phyloP scores from a whole-genome alignment of 257 asterid species.

The Solanum lycopersicoides region DNA sequence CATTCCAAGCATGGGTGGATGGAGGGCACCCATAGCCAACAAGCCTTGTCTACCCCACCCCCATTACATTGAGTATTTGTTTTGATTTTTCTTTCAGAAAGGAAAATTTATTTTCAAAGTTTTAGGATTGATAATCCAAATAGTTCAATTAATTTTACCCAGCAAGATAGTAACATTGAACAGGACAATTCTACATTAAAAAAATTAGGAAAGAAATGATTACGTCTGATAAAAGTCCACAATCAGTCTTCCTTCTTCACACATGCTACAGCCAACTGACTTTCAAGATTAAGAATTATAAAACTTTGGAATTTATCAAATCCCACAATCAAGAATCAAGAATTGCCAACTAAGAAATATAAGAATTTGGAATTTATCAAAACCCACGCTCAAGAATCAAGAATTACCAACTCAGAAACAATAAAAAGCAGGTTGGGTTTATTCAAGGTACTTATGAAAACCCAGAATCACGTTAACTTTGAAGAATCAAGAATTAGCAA shows the following conservation, averaged over 20 bases:
- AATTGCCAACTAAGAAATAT: neutral
- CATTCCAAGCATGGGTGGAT: neutral
- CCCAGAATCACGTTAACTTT: neutral
- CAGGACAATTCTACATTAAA: neutral
- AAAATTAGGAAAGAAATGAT: neutral
- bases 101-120: neutral
- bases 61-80: neutral
- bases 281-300: neutral
- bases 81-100: neutral
- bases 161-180: neutral
- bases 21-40: neutral
- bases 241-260: neutral
- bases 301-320: neutral
- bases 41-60: neutral
- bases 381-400: neutral
- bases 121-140: neutral
- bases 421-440: neutral
- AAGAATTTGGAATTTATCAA: too few species aligned
- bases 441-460: slow-evolving; percentile 6
- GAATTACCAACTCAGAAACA: neutral
- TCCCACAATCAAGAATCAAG: neutral
- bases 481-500: neutral
- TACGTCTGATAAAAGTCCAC: neutral
- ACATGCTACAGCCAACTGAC: neutral
- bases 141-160: neutral